Percentiles rank a stretch among this genome's conserved stretches.
Conservation (phyloP, 306 rosid genomes). For the Cucumis sativus region DNA sequence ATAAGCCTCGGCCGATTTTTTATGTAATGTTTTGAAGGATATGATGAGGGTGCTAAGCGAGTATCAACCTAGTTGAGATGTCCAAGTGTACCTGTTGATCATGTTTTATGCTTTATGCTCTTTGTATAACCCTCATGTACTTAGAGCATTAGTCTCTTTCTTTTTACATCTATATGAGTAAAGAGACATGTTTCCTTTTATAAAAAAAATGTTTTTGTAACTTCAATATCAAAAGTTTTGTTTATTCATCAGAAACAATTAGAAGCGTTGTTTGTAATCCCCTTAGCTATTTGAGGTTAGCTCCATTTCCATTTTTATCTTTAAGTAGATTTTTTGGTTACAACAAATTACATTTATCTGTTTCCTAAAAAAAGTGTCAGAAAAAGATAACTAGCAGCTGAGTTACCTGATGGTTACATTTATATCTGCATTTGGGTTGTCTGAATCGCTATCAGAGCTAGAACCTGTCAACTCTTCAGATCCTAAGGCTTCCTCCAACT, state of each 20-base stretch:
- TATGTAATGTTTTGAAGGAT: no score
- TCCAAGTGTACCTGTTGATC: no score
- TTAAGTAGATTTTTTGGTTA: neutral
- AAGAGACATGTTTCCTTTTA: no score
- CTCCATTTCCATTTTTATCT: neutral
- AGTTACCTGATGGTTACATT: conserved; percentile 50
- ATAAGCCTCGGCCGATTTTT: no score
- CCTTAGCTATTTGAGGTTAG: neutral
- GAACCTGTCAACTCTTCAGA: conserved; percentile 26
- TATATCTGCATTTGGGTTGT: conserved; percentile 38
- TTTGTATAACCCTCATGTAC: no score
- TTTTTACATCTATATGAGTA: no score
- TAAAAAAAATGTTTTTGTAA: neutral
- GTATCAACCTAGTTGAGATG: no score
- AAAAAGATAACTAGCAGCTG: neutral
- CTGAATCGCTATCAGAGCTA: conserved; percentile 72
- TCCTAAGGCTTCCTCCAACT: conserved; percentile 44
- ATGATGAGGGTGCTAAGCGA: no score
- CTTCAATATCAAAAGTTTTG: neutral
- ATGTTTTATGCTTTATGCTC: no score
- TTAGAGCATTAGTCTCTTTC: no score
- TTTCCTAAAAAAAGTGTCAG: neutral
- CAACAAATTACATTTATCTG: neutral
- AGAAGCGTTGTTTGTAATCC: neutral
- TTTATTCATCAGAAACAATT: no score